These are phyloP conservation scores for Aspergillus funiculosus DNA, from an alignment of 495 filamentous ascomycete genomes.

Conservation along the genomic window DNA sequence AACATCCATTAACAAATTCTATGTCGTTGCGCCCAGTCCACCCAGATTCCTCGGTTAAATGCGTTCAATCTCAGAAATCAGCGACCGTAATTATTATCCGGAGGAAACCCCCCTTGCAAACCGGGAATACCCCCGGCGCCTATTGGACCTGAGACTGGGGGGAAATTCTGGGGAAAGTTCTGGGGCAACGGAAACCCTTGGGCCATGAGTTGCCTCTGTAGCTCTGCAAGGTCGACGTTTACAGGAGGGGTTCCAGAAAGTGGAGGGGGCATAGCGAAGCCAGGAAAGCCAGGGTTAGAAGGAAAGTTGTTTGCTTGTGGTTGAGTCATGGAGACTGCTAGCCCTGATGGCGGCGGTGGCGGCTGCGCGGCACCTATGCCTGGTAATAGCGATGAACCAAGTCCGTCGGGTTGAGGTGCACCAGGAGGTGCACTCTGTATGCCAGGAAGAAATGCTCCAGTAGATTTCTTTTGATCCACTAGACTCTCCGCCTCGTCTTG, in stretches of 20 bases:
- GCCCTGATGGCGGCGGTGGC: slow-evolving; percentile 45
- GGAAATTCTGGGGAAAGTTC: slow-evolving; percentile 43
- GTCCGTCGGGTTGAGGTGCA: slow-evolving; percentile 30
- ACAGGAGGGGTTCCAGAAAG: slow-evolving; percentile 45
- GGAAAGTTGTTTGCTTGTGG: slow-evolving; percentile 29
- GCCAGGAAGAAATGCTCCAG: slow-evolving; percentile 46
- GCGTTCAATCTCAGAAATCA: slow-evolving; percentile 11
- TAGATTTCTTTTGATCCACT: slow-evolving; percentile 80
- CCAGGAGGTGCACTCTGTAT: slow-evolving; percentile 40
- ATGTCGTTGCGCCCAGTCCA: slow-evolving; percentile 3
- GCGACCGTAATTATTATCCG: slow-evolving; percentile 34
- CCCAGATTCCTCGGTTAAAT: slow-evolving; percentile 5
- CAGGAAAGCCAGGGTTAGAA: slow-evolving; percentile 27
- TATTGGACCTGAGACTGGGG: slow-evolving; percentile 34
- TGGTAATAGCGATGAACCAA: slow-evolving; percentile 37
- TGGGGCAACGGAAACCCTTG: slow-evolving; percentile 38
- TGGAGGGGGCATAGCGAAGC: slow-evolving; percentile 44
- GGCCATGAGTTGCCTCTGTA: slow-evolving; percentile 48
- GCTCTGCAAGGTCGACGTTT: slow-evolving; percentile 62
- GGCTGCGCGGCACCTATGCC: slow-evolving; percentile 45
- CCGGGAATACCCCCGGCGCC: slow-evolving; percentile 42
- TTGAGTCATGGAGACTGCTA: slow-evolving; percentile 45
- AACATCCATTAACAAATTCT: neutral
- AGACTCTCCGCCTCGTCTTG: slow-evolving; percentile 90
- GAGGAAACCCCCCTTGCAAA: slow-evolving; percentile 33